Evolutionary conservation across 2,329 filamentous ascomycete genomes (phyloP).

Genomic region (Aspergillus uvarum): DNA sequence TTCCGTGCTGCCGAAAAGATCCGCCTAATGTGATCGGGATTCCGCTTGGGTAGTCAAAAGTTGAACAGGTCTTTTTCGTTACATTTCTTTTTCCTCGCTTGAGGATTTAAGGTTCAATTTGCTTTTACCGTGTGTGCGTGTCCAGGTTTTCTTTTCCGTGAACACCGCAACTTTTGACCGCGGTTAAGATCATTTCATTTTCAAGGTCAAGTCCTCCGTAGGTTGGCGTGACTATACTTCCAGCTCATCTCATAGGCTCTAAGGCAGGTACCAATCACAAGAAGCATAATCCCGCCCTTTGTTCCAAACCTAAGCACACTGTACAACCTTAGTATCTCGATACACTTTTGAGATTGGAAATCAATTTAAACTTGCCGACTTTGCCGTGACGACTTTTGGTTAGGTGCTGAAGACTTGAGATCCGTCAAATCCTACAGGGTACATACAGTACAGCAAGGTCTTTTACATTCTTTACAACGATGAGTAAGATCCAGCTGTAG

Average conservation of each 20-base stretch:
- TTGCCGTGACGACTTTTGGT: not conserved
- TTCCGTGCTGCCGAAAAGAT: conserved; percentile 21
- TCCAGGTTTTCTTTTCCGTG: not conserved
- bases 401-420: not conserved
- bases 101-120: not conserved
- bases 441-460: too few species aligned
- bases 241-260: too few species aligned
- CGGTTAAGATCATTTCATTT: not conserved
- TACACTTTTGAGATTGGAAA: too few species aligned
- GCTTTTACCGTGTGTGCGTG: not conserved
- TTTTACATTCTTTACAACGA: too few species aligned
- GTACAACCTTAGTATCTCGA: not conserved
- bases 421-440: not conserved
- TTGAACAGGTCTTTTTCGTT: not conserved
- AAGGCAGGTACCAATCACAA: too few species aligned
- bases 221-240: too few species aligned
- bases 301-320: not conserved
- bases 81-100: not conserved
- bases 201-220: not conserved
- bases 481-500: too few species aligned
- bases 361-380: not conserved
- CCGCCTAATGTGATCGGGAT: conserved; percentile 11
- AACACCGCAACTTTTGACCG: not conserved
- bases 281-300: not conserved
- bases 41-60: too few species aligned